phyloP scores from a whole-genome alignment of 1,284 basidiomycete species.

The Inonotus obliquus region DNA sequence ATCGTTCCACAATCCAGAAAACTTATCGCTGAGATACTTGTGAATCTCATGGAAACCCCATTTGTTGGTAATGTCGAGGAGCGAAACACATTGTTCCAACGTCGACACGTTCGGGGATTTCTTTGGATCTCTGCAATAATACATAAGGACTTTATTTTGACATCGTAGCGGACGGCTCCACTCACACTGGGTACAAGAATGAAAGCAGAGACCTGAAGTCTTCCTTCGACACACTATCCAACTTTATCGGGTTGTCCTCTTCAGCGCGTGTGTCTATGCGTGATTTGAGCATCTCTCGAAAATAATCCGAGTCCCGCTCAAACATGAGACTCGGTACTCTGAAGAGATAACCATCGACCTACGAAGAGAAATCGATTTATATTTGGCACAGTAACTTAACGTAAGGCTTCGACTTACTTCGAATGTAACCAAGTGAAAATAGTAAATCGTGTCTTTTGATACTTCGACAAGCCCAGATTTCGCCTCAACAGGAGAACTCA shows the following conservation, averaged over 20 bases:
- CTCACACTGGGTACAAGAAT: conserved; percentile 3
- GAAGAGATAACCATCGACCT: conserved; percentile 2
- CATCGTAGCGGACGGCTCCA: not conserved
- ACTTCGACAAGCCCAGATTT: not conserved
- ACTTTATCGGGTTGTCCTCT: conserved; percentile 2
- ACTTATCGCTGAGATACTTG: not conserved
- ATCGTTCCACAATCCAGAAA: not conserved
- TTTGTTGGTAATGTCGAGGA: not conserved
- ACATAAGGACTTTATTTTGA: too few relatives aligned
- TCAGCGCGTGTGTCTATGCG: not conserved
- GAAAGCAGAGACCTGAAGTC: conserved; percentile 1
- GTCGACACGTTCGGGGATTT: not conserved
- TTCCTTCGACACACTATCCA: not conserved
- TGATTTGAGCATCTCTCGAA: conserved; percentile 5
- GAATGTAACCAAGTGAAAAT: not conserved
- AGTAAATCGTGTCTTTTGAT: not conserved
- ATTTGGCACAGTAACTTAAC: not conserved
- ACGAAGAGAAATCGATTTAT: not conserved
- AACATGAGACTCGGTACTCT: not conserved
- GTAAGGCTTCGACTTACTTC: not conserved
- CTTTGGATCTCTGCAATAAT: not conserved
- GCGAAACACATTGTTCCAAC: not conserved
- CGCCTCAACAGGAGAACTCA: too few relatives aligned
- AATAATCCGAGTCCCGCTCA: conserved; percentile 2
- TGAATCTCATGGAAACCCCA: conserved; percentile 8